Evolutionary conservation across 768 basidiomycete genomes (phyloP), one percentile per base, ranked within the genome.

Genomic region (Scleroderma citrinum): DNA sequence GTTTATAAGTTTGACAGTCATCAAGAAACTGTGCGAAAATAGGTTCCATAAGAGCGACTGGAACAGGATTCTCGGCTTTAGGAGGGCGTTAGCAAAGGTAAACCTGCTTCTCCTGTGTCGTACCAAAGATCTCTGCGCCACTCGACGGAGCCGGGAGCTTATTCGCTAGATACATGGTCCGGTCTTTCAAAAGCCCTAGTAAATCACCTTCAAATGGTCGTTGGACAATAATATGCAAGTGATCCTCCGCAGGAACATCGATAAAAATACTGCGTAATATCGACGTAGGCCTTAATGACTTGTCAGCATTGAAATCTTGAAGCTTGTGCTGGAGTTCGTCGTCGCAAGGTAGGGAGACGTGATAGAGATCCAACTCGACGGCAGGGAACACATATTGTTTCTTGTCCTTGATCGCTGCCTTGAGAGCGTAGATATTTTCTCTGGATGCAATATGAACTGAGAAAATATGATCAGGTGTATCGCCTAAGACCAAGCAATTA

Each of bases 211-310:
- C 21, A 35, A 17, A 21, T 30, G 36, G 24, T n/a, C 10, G 4
- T 21, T 14, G 17, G 36, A 50, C 26, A 39, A 47, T 23, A 29
- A 50, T 50, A 31, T 50, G 44, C 21, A 50, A 45, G 20, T 39
- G 35, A 0, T n/a, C 21, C 13, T 3, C 5, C n/a, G 17, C 26
- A 43, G 19, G 48, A 42, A 14, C 16, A 5, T 20, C 24, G 6
- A 30, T 4, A 7, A 12, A 48, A 44, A 43, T 42, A 1, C 3
- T 23, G 24, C 21, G 10, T 12, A 42, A 23, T 42, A 42, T 42
- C n/a, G 23, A 42, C 21, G 23, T 42, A 20, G 16, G 31, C 23
- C n/a, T 5, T 14, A 24, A 7, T 42, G 26, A 8, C 26, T 23
- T 16, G 23, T 41, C 14, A 23, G 8, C 14, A 13, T 48, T n/a